A percentile compares a stretch with the other conserved stretches of the same genome.
Conservation (phyloP, 768 basidiomycete species). For the Exidia glandulosa region DNA sequence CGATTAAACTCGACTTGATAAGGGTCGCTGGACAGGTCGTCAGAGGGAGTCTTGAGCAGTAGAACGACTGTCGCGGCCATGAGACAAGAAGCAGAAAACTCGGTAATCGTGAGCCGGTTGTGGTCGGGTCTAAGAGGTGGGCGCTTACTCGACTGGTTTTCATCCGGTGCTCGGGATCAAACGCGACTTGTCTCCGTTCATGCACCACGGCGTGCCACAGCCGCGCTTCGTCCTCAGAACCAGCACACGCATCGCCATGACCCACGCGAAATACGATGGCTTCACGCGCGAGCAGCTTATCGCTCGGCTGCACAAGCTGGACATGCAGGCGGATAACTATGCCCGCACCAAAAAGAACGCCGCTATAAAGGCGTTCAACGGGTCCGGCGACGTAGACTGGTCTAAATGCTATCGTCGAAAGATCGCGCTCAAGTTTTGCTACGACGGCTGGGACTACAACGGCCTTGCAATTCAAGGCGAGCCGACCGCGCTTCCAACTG, state of each 20-base stretch:
- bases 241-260: neutral
- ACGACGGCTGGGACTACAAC: conserved; percentile 85
- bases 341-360: conserved; percentile 10
- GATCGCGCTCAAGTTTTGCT: conserved; percentile 89
- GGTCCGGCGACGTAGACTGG: conserved; percentile 48
- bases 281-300: conserved; percentile 66
- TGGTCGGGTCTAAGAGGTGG: no score
- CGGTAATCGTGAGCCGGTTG: no score
- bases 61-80: neutral
- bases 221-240: neutral
- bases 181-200: no score
- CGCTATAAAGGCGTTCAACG: neutral
- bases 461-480: conserved; percentile 76
- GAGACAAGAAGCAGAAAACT: neutral
- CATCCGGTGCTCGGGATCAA: no score
- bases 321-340: conserved; percentile 18
- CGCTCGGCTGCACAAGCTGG: conserved; percentile 47
- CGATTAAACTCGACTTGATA: conserved; percentile 44
- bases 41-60: conserved; percentile 28
- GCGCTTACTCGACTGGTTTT: no score
- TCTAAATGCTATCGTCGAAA: conserved; percentile 64
- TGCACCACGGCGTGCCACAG: no score
- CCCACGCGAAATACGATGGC: conserved; percentile 28
- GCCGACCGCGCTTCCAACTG: conserved; percentile 71
- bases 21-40: conserved; percentile 31